phyloP scores from a whole-genome alignment of 2,329 filamentous ascomycete species.

The Stagonosporopsis tanaceti region DNA sequence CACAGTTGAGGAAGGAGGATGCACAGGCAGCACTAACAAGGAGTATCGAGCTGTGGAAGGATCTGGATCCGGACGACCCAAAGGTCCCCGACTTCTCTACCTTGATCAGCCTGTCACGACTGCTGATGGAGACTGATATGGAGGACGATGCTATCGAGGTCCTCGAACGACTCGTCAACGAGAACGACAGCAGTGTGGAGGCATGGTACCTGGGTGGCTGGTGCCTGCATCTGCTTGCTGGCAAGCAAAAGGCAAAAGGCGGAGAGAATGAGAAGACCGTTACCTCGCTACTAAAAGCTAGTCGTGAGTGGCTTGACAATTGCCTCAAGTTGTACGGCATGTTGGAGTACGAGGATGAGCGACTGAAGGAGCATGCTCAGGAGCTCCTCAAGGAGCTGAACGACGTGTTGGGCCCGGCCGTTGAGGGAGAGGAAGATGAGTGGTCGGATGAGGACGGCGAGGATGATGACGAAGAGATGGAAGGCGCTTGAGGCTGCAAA shows the following conservation, averaged over 20 bases:
- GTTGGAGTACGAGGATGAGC: constrained; percentile 86
- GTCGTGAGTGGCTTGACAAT: constrained; percentile 82
- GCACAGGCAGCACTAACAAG: constrained; percentile 78
- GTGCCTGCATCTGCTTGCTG: constrained; percentile 82
- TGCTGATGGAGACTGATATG: constrained; percentile 90
- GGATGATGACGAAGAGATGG: constrained; percentile 51
- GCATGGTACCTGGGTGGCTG: constrained; percentile 97
- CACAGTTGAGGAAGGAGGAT: constrained; percentile 80
- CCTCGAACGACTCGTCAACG: constrained; percentile 80
- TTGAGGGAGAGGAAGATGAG: constrained; percentile 53
- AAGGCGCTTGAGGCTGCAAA: constrained; percentile 44
- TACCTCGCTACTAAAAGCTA: constrained; percentile 72
- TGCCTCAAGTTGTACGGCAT: constrained; percentile 79
- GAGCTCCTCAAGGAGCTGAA: constrained; percentile 68
- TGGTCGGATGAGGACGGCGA: constrained; percentile 48
- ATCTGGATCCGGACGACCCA: constrained; percentile 75
- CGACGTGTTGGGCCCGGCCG: constrained; percentile 53
- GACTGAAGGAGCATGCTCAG: constrained; percentile 75
- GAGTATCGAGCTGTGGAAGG: constrained; percentile 84
- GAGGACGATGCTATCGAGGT: constrained; percentile 86
- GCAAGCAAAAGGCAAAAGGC: constrained; percentile 66
- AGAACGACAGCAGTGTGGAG: constrained; percentile 95
- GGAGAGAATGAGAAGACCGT: constrained; percentile 57
- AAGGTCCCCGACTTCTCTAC: constrained; percentile 85
- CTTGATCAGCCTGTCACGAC: constrained; percentile 79